Percentiles rank a stretch among this genome's conserved stretches.
Conservation (phyloP, 176 grass and related monocot species). For the Lolium perenne region DNA sequence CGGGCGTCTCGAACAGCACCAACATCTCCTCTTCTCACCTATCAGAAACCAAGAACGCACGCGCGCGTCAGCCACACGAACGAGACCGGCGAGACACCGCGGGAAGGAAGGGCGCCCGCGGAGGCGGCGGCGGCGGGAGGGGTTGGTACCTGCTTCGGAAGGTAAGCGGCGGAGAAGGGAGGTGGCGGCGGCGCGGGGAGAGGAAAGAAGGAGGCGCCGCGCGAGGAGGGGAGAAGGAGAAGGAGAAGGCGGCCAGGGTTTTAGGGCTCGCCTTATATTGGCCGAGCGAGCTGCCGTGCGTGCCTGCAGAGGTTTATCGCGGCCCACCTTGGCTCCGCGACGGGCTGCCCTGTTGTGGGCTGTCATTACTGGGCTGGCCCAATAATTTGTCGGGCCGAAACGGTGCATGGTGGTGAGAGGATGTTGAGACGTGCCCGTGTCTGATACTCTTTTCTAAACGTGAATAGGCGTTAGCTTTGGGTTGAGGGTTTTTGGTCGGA, state of each 20-base stretch:
- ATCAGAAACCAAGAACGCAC: background rate
- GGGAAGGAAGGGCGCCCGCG: background rate
- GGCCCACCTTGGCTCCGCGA: slow-evolving; percentile 7
- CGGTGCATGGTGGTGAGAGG: background rate
- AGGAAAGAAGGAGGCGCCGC: slow-evolving; percentile 31
- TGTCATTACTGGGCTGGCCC: background rate
- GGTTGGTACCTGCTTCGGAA: background rate
- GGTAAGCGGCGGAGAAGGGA: background rate
- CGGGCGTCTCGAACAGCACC: slow-evolving; percentile 87
- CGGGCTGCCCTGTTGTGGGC: background rate
- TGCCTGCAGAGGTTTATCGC: slow-evolving; percentile 7
- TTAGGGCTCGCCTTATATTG: slow-evolving; percentile 38
- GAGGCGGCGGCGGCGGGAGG: background rate
- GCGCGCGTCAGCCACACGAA: background rate
- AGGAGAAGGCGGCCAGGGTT: slow-evolving; percentile 28
- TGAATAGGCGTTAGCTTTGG: too few species aligned
- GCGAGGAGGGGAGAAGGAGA: slow-evolving; percentile 6
- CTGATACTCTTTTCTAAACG: too few species aligned
- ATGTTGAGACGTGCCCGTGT: background rate
- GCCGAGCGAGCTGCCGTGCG: too few species aligned
- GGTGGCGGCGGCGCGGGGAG: background rate
- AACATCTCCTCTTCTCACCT: slow-evolving; percentile 54
- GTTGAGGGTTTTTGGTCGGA: too few species aligned
- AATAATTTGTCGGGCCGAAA: background rate
- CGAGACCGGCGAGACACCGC: background rate